Base-by-base conservation (phyloP, 257 asterid genomes). In the Leonotis leonurus region DNA sequence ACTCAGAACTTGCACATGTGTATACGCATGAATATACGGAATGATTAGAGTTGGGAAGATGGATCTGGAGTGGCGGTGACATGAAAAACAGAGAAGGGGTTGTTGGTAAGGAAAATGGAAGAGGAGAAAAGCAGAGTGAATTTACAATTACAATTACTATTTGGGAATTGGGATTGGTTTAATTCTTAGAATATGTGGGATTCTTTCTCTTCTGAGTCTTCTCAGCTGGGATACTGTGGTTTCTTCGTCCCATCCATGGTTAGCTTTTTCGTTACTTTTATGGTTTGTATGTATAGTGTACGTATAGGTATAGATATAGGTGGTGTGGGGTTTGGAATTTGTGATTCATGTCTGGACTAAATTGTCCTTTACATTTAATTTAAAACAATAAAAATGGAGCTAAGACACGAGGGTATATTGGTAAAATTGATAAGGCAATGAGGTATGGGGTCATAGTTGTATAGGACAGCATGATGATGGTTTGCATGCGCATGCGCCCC, bases 1-100 rank as follows among this genome's bases (percentile, higher is more conserved):
- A 62, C 44, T 14, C 67, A 70, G 27, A 16, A 30, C 44, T 58
- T 56, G 9, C 53, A 22, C 18, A 14, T 53, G 41, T 8, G 40
- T 40, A 44, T 7, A 35, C 14, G 32, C 3, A 8, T 18, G 14
- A n/a, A n/a, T 27, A 41, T 8, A 16, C 5, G 40, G 20, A 17
- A 56, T 25, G 49, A 56, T 67, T 66, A 12, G 43, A 41, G 65
- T 17, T 33, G 69, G 70, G 32, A 40, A 67, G 62, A 69, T 56
- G 74, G 80, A 80, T 76, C 82, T 76, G 73, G 69, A n/a, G n/a
- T n/a, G 75, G 18, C 43, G 67, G 59, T 70, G 73, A 68, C 68
- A 52, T 48, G 70, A n/a, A 48, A 63, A 66, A 44, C 44, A 22
- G 67, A 64, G 70, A 76, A 73, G 69, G 59, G 59, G 75, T 52